Percentiles rank a stretch among this genome's conserved stretches.
phyloP scores from a whole-genome alignment of 164 flowering plant genomes.

The Saururus chinensis region DNA sequence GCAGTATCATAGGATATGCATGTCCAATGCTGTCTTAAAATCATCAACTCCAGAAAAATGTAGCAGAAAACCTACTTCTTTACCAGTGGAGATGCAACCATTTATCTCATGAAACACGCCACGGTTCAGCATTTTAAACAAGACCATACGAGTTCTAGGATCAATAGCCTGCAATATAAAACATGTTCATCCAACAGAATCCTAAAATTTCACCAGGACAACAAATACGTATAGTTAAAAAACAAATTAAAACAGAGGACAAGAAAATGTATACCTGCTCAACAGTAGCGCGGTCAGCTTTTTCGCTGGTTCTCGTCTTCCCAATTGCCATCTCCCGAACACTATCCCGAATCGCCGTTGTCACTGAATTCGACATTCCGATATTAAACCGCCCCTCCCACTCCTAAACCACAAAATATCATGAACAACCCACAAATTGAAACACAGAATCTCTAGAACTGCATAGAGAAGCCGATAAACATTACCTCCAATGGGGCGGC shows the following conservation, averaged over 20 bases:
- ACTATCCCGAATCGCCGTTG: slow-evolving; percentile 88
- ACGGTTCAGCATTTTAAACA: slow-evolving; percentile 87
- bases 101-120: slow-evolving; percentile 85
- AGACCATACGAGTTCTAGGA: slow-evolving; percentile 91
- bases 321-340: slow-evolving; percentile 81
- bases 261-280: too few species aligned
- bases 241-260: too few species aligned
- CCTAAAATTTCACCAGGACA: not conserved
- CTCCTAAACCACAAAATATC: slow-evolving; percentile 36
- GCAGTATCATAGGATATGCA: not conserved
- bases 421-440: not conserved
- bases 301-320: slow-evolving; percentile 67
- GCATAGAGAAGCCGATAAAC: not conserved
- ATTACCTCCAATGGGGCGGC: slow-evolving; percentile 82
- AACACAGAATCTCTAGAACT: not conserved
- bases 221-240: too few species aligned
- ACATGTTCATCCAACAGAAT: not conserved
- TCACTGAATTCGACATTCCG: slow-evolving; percentile 91
- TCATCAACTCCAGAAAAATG: not conserved
- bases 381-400: slow-evolving; percentile 84
- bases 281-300: slow-evolving; percentile 94
- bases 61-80: slow-evolving; percentile 53
- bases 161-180: slow-evolving; percentile 67
- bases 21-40: not conserved
- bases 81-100: slow-evolving; percentile 98